A percentile compares a stretch with the other conserved stretches of the same genome.
phyloP scores from a whole-genome alignment of 768 basidiomycete genomes.

The Amanita molliuscula region DNA sequence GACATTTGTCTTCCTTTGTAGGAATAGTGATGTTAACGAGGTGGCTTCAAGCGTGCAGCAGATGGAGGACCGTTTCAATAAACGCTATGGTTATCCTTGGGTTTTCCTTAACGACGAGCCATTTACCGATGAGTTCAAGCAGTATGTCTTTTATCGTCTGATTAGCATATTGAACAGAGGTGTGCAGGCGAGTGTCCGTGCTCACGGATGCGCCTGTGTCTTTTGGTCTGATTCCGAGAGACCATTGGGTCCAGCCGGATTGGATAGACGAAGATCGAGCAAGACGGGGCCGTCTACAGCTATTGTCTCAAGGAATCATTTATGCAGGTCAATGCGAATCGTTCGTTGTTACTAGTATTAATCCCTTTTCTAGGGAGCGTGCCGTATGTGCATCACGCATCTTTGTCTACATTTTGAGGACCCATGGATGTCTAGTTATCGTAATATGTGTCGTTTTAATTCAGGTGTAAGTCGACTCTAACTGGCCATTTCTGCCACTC shows the following conservation, averaged over 20 bases:
- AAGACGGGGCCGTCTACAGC: constrained; percentile 42
- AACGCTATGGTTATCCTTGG: constrained; percentile 64
- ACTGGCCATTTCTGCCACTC: background rate
- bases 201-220: constrained; percentile 49
- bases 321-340: constrained; percentile 38
- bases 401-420: background rate
- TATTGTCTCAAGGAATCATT: constrained; percentile 54
- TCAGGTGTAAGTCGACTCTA: constrained; percentile 53
- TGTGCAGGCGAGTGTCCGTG: constrained; percentile 34
- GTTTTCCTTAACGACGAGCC: constrained; percentile 80
- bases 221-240: constrained; percentile 62
- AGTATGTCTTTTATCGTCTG: constrained; percentile 22
- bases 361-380: constrained; percentile 46
- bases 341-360: background rate
- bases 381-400: constrained; percentile 35
- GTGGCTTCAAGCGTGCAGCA: constrained; percentile 49
- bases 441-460: constrained; percentile 95
- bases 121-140: constrained; percentile 65
- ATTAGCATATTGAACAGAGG: background rate
- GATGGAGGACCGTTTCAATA: constrained; percentile 82
- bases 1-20: constrained; percentile 66
- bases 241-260: constrained; percentile 75
- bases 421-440: constrained; percentile 38
- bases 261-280: constrained; percentile 74
- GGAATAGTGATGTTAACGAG: constrained; percentile 42